A percentile compares a stretch with the other conserved stretches of the same genome.
These are phyloP conservation scores for Lactarius quietus DNA, from an alignment of 768 basidiomycete genomes.

Conservation along the genomic window DNA sequence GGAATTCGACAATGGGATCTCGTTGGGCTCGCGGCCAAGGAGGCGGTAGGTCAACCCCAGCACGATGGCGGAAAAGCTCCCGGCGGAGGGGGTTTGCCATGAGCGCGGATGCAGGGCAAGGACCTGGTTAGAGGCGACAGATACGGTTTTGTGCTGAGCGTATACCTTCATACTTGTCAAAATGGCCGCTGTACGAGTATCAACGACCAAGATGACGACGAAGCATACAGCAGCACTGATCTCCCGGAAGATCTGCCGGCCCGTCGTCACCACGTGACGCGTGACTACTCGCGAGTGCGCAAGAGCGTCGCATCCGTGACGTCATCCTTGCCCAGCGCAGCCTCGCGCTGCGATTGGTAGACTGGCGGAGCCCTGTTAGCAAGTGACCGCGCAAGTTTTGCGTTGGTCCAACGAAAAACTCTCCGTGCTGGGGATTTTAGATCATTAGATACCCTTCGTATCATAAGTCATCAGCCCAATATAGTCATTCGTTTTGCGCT, in stretches of 20 bases:
- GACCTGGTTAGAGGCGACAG: not conserved
- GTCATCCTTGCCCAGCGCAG: slow-evolving; percentile 39
- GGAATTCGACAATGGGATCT: not conserved
- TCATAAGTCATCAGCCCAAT: not conserved
- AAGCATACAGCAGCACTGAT: too few relatives aligned
- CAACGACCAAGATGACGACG: too few relatives aligned
- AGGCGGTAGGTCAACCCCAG: not conserved
- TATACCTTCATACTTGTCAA: too few relatives aligned
- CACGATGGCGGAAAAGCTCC: slow-evolving; percentile 4
- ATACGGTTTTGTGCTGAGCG: too few relatives aligned
- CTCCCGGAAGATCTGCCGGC: too few relatives aligned
- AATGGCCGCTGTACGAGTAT: too few relatives aligned
- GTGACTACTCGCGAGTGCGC: too few relatives aligned
- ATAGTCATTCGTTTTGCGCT: not conserved
- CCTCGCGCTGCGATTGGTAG: slow-evolving; percentile 40
- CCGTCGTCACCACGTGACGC: too few relatives aligned
- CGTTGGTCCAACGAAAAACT: not conserved
- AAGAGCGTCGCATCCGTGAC: too few relatives aligned
- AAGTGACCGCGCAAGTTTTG: slow-evolving; percentile 1
- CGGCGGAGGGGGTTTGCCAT: too few relatives aligned
- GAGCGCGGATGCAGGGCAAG: not conserved
- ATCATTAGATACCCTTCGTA: not conserved
- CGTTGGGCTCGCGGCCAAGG: not conserved
- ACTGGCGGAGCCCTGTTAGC: slow-evolving; percentile 7
- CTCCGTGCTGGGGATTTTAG: not conserved